phyloP scores from a whole-genome alignment of 164 flowering plant species.

The Santalum album region DNA sequence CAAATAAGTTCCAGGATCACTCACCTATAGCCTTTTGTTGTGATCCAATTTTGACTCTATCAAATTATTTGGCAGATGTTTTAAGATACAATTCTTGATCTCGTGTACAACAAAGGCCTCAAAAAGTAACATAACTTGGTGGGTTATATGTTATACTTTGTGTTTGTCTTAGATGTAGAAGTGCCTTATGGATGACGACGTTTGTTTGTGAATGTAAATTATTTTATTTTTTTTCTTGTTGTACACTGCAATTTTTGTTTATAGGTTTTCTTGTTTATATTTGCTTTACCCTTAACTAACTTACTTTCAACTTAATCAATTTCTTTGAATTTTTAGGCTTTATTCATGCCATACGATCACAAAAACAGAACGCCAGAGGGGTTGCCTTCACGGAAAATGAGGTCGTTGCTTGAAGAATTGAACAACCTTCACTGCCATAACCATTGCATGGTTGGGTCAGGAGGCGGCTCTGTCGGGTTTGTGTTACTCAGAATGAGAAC shows the following conservation, averaged over 20 bases:
- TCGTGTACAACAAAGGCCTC: no score
- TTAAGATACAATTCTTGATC: no score
- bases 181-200: no score
- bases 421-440: slow-evolving; percentile 66
- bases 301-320: slow-evolving; percentile 3
- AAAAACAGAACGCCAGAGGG: slow-evolving; percentile 87
- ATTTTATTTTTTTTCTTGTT: not conserved
- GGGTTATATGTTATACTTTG: no score
- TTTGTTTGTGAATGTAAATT: no score
- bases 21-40: no score
- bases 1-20: no score
- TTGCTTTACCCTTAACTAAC: not conserved
- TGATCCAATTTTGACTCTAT: no score
- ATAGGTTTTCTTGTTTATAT: not conserved
- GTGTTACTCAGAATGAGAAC: slow-evolving; percentile 18
- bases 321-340: slow-evolving; percentile 42
- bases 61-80: no score
- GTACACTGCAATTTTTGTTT: no score
- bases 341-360: slow-evolving; percentile 99
- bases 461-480: slow-evolving; percentile 99
- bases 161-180: no score
- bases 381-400: slow-evolving; percentile 47
- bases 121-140: no score
- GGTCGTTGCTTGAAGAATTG: slow-evolving; percentile 52
- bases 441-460: slow-evolving; percentile 90